Evolutionary conservation across 2,329 filamentous ascomycete species (phyloP).

Genomic region (Stagonosporopsis vannaccii): DNA sequence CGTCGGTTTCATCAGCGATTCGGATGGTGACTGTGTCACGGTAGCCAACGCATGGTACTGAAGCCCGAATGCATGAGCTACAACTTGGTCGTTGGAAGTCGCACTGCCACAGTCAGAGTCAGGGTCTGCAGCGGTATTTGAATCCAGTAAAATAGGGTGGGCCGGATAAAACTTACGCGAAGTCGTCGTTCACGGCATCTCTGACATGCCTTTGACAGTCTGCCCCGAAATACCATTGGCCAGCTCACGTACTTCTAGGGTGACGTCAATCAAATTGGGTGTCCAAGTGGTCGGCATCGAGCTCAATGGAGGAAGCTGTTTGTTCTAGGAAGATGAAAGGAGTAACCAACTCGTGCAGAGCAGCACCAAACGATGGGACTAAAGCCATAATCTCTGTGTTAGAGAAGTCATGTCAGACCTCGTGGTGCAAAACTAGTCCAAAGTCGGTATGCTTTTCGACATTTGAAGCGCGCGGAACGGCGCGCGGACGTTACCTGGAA

Average conservation of each 20-base stretch:
- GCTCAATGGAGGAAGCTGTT: neutral
- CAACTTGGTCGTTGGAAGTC: slow-evolving; percentile 32
- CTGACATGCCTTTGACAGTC: slow-evolving; percentile 29
- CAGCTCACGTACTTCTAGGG: neutral
- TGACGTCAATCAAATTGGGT: neutral
- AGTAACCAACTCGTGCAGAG: neutral
- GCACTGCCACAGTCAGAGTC: slow-evolving; percentile 24
- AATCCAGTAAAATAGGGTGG: neutral
- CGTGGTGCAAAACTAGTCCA: slow-evolving; percentile 1
- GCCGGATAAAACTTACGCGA: slow-evolving; percentile 15
- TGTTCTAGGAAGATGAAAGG: neutral
- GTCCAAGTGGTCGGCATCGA: neutral
- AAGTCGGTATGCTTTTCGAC: slow-evolving; percentile 1
- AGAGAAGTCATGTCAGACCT: neutral
- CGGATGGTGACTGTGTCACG: slow-evolving; percentile 32
- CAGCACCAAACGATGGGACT: neutral
- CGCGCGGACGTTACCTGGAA: slow-evolving; percentile 4
- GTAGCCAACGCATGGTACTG: slow-evolving; percentile 31
- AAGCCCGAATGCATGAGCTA: slow-evolving; percentile 31
- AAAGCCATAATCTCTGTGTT: neutral
- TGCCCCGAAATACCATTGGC: slow-evolving; percentile 27
- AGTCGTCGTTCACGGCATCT: slow-evolving; percentile 29
- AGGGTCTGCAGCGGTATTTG: neutral
- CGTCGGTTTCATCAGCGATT: slow-evolving; percentile 35
- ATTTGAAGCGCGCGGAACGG: neutral